Evolutionary conservation across 192 early-diverging fungal species (phyloP).

Genomic region (Backusella mclennaniae): DNA sequence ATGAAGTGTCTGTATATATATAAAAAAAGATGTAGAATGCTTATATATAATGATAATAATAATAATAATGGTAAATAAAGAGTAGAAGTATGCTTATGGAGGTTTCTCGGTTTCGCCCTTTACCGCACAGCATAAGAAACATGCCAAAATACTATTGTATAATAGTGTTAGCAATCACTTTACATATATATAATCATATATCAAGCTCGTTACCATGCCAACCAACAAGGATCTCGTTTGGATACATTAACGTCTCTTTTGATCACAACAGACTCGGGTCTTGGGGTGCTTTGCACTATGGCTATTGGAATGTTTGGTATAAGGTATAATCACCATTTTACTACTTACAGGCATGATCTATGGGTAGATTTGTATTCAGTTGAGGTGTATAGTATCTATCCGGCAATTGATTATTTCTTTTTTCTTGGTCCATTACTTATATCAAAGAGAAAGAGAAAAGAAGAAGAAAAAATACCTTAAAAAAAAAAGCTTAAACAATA

Average conservation of each 20-base stretch:
- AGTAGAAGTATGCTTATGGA: background rate
- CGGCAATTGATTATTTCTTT: background rate
- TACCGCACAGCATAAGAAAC: background rate
- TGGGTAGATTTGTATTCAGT: background rate
- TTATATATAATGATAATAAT: background rate
- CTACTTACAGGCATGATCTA: background rate
- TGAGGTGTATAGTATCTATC: background rate
- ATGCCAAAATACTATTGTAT: background rate
- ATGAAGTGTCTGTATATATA: background rate
- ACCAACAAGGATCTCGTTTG: background rate
- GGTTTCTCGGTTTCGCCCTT: background rate
- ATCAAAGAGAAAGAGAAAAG: background rate
- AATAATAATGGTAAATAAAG: background rate
- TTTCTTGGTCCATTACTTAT: background rate
- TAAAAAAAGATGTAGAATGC: background rate
- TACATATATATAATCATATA: background rate
- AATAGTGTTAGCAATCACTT: background rate
- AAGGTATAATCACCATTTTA: background rate
- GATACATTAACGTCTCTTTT: background rate
- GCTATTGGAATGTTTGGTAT: background rate
- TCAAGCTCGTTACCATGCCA: background rate
- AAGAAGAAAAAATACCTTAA: background rate
- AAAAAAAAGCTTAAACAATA: background rate
- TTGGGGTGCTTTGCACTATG: background rate
- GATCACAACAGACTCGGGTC: constrained; percentile 8